A percentile compares a stretch with the other conserved stretches of the same genome.
Conservation (phyloP, 2,329 filamentous ascomycete species). For the Botrytis medusae region DNA sequence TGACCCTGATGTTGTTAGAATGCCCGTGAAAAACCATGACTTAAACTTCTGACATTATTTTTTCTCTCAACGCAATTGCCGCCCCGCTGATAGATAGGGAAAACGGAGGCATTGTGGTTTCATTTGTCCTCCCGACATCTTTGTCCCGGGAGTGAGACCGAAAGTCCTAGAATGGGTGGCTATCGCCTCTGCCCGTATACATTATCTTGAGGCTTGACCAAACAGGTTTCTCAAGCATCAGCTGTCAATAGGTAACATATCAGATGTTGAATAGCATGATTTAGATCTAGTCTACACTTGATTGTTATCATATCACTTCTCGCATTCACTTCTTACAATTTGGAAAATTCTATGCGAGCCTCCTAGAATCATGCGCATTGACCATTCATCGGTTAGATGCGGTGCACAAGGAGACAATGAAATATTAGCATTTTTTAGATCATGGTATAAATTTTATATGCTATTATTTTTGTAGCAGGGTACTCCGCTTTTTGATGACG, state of each 20-base stretch:
- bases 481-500: slow-evolving; percentile 21
- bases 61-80: not conserved
- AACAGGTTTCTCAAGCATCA: slow-evolving; percentile 2
- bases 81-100: slow-evolving; percentile 14
- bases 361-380: not conserved
- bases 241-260: slow-evolving; percentile 11
- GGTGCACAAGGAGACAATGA: slow-evolving; percentile 6
- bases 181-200: slow-evolving; percentile 7
- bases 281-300: not conserved
- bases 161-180: slow-evolving; percentile 1
- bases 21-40: slow-evolving; percentile 7
- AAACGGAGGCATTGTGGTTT: slow-evolving; percentile 8
- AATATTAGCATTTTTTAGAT: slow-evolving; percentile 1
- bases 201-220: slow-evolving; percentile 5
- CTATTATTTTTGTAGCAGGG: slow-evolving; percentile 21
- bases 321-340: slow-evolving; percentile 12
- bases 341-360: not conserved
- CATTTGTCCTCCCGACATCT: slow-evolving; percentile 6
- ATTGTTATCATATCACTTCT: slow-evolving; percentile 16
- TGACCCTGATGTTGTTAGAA: not conserved
- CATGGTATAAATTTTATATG: slow-evolving; percentile 22
- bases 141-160: slow-evolving; percentile 3
- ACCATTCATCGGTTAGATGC: slow-evolving; percentile 18
- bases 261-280: slow-evolving; percentile 7
- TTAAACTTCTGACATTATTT: not conserved